Base-by-base conservation (phyloP, 2,329 filamentous ascomycete species). In the Microcera coccophila region DNA sequence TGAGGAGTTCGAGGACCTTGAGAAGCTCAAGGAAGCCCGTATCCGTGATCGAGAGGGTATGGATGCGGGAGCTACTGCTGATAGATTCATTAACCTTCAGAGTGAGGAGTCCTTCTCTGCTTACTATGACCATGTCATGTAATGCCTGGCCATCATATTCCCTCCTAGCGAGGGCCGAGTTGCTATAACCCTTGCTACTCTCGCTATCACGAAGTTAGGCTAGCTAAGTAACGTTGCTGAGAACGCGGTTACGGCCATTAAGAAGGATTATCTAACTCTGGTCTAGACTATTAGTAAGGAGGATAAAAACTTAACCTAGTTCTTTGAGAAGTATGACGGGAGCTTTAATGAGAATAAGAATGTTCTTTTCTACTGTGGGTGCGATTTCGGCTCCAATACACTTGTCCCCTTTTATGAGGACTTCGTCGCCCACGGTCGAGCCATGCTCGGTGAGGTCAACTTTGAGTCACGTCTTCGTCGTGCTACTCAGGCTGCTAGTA, bases 231-330 rank as follows among this genome's bases (percentile, higher is more conserved):
- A 96, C 62, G 84, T 96, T 24, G 87, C 90, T 21, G 93, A 97
- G 66, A 96, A 97, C 61, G 87, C 97, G 44, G 95, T 97, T 66
- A 81, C 85, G 51, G 85, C 87, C 49, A 87, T 97, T 65, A 94
- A 91, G 76, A 94, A 95, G 68, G 91, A 96, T 62, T 86, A 90
- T 66, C 83, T 90, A 42, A 89, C 85, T 70, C 76, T 97, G 52
- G 86, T 89, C 51, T 98, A 90, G 91, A 95, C 90, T n/a, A 91
- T 96, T 47, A 91, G 87, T 71, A 85, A 90, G 61, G 86, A 94
- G 55, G 90, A 97, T 58, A 91, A 97, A 76, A 96, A 97, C 65
- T 74, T 97, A 58, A 90, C 89, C 10, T 97, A 91, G 93, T 96
- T 97, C 75, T 94, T 95, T 55, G 90, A 95, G 68, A 95, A 95